Base-by-base conservation (phyloP, 805 yeast species). In the Clavispora vitiphila region DNA sequence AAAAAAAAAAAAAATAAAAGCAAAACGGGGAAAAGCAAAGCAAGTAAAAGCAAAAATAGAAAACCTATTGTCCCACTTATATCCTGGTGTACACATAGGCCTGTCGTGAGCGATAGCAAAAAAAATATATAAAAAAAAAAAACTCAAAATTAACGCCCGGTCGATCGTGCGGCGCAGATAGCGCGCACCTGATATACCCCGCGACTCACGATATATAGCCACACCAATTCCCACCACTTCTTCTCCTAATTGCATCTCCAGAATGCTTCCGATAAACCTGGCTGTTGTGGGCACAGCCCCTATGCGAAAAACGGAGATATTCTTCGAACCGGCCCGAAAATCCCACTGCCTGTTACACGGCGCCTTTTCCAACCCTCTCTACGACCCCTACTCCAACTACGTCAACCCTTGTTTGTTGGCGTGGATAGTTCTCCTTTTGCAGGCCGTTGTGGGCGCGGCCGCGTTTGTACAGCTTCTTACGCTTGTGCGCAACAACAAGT, bases 331-430 rank as follows among this genome's bases (percentile, higher is more conserved):
- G n/a, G n/a, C n/a, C 30, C 7, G 4, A 8, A 14, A n/a, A 12
- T n/a, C 9, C 30, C 30, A n/a, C 12, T 29, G 32, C 11, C 32
- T 29, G 32, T 15, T 29, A 20, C 32, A 10, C 12, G 32, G 32
- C 4, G 32, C 32, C 12, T 29, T 29, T 16, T 3, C 32, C 32
- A 34, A 43, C n/a, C 66, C 64, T 4, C 55, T 63, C 27, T 55
- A 49, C 32, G 42, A 54, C 42, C 54, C 60, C 5, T 15, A 36
- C 26, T 47, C 48, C 14, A 62, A 62, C 44, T 47, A 56, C 31
- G 30, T 63, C 8, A 59, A 63, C 43, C 68, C 68, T 3, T 58
- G 64, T 40, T 63, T 64, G 40, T 36, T 62, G 26, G 37, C 53
- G 14, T 41, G 48, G 12, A 41, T 49, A 11, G 40, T 44, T 15